These are phyloP conservation scores for Lactifluus volemus DNA, from an alignment of 768 basidiomycete species.

Conservation along the genomic window DNA sequence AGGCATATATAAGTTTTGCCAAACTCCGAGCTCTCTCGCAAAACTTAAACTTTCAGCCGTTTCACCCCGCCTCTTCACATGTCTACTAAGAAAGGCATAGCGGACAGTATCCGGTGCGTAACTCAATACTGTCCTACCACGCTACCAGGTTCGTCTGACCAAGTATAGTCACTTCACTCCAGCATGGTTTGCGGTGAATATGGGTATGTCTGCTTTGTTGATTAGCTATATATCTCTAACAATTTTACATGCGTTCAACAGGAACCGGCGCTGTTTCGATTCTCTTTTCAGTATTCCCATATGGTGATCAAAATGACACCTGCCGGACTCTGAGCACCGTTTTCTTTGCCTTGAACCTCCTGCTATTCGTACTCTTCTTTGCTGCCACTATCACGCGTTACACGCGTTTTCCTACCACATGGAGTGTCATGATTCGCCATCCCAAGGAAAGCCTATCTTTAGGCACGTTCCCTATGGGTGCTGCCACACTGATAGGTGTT, in stretches of 20 bases:
- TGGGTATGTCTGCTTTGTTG: conserved; percentile 35
- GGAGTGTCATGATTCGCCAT: conserved; percentile 38
- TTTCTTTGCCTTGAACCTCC: conserved; percentile 51
- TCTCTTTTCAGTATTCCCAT: conserved; percentile 51
- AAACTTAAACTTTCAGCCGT: neutral
- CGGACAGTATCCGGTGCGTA: conserved; percentile 30
- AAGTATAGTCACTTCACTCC: conserved; percentile 40
- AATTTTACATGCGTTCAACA: neutral
- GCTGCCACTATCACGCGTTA: conserved; percentile 42
- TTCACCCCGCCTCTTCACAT: neutral
- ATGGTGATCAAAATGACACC: conserved; percentile 33
- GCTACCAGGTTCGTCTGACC: neutral
- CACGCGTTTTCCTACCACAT: conserved; percentile 42
- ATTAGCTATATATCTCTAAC: neutral
- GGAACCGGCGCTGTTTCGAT: conserved; percentile 47
- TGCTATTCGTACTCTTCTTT: conserved; percentile 32
- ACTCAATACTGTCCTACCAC: neutral
- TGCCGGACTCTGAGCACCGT: conserved; percentile 37
- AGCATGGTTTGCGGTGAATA: conserved; percentile 47
- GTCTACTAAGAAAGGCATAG: conserved; percentile 25
- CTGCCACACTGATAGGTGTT: conserved; percentile 47
- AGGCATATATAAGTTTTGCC: neutral
- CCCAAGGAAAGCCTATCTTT: conserved; percentile 44
- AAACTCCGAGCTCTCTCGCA: neutral
- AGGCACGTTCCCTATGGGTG: conserved; percentile 49